Conservation (phyloP, 768 basidiomycete genomes). For the Xerocomellus chrysenteron region DNA sequence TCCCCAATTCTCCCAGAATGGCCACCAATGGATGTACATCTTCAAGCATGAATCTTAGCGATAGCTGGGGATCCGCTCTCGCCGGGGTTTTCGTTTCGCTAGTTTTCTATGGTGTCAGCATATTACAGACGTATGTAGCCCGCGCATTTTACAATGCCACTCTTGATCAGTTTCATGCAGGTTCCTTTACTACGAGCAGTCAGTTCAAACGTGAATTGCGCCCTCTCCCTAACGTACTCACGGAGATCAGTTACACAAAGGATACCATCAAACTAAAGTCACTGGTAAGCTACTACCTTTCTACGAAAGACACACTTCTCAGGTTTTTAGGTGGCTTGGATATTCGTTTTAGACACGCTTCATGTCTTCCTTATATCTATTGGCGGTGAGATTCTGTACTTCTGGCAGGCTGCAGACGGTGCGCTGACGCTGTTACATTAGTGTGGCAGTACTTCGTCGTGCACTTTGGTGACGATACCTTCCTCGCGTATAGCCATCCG, state of each 20-base stretch:
- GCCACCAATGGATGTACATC: conserved; percentile 1
- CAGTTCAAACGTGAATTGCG: conserved; percentile 1
- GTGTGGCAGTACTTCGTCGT: conserved; percentile 26
- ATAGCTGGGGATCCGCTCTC: conserved; percentile 27
- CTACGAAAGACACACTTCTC: not conserved
- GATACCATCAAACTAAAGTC: conserved; percentile 14
- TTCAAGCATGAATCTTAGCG: conserved; percentile 3
- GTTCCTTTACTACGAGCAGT: conserved; percentile 28
- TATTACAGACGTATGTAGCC: conserved; percentile 25
- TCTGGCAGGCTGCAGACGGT: not conserved
- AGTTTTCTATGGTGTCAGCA: conserved; percentile 23
- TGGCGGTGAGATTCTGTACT: conserved; percentile 13
- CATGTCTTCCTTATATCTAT: conserved; percentile 16
- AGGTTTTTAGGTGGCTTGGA: conserved; percentile 19
- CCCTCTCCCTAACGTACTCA: not conserved
- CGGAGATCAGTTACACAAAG: conserved; percentile 12
- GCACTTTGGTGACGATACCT: conserved; percentile 20
- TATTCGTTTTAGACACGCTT: conserved; percentile 19
- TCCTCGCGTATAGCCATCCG: conserved; percentile 17
- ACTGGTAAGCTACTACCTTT: conserved; percentile 8
- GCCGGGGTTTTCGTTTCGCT: conserved; percentile 20
- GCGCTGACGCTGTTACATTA: conserved; percentile 2
- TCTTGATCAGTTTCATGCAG: conserved; percentile 5
- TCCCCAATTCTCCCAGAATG: conserved; percentile 10
- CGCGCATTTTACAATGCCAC: not conserved